phyloP scores from a whole-genome alignment of 2,329 filamentous ascomycete species.

The Nemania abortiva region DNA sequence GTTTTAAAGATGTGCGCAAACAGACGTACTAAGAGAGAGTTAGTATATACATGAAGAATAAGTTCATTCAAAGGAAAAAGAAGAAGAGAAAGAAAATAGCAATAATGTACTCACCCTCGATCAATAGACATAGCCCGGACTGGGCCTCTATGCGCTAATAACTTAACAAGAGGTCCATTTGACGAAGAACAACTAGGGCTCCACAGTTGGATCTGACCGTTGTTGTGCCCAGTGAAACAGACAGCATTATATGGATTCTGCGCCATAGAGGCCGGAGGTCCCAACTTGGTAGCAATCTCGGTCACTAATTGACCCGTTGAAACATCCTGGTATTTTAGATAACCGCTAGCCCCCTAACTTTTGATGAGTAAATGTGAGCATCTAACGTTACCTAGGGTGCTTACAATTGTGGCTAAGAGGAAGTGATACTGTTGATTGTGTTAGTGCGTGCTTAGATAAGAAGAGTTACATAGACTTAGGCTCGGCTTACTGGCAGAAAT shows the following conservation, averaged over 20 bases:
- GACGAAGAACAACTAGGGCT: slow-evolving; percentile 77
- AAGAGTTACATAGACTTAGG: background rate
- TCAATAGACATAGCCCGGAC: slow-evolving; percentile 89
- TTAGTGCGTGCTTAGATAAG: slow-evolving; percentile 13
- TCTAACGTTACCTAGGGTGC: slow-evolving; percentile 50
- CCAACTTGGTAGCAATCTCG: slow-evolving; percentile 86
- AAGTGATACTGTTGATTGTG: slow-evolving; percentile 77
- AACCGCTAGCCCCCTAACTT: slow-evolving; percentile 35
- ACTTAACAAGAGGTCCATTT: slow-evolving; percentile 85
- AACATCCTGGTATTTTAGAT: slow-evolving; percentile 90
- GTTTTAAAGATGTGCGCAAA: background rate
- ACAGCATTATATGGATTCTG: slow-evolving; percentile 96
- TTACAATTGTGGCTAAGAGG: slow-evolving; percentile 84
- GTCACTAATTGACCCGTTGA: slow-evolving; percentile 90
- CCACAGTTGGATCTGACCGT: slow-evolving; percentile 94
- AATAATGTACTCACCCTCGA: slow-evolving; percentile 56
- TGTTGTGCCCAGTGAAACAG: slow-evolving; percentile 92
- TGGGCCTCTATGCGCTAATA: slow-evolving; percentile 89
- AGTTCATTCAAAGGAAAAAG: background rate
- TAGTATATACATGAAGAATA: slow-evolving; percentile 7
- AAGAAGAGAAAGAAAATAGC: background rate
- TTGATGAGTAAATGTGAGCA: slow-evolving; percentile 25
- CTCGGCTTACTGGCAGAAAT: slow-evolving; percentile 56
- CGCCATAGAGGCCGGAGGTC: slow-evolving; percentile 82
- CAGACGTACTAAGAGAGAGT: slow-evolving; percentile 23